Evolutionary conservation across 768 basidiomycete genomes (phyloP).

Genomic region (Mycena haematopus): DNA sequence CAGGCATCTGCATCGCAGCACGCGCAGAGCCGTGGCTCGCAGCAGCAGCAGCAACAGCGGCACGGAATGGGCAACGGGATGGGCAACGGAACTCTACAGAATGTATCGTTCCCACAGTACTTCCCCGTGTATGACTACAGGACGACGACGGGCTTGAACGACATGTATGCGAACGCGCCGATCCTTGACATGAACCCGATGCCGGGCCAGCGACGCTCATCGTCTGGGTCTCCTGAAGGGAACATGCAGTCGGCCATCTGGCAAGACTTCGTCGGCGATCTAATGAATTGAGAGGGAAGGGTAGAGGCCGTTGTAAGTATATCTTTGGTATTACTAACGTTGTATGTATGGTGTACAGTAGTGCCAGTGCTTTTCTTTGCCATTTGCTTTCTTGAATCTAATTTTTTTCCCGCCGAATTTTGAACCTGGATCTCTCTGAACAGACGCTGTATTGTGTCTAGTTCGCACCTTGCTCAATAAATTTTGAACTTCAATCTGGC

Average conservation of each 20-base stretch:
- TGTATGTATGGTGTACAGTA: constrained; percentile 30
- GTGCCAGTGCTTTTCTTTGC: constrained; percentile 3
- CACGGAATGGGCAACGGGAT: constrained; percentile 23
- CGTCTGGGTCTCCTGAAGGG: constrained; percentile 64
- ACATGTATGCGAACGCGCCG: constrained; percentile 37
- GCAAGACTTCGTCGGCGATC: constrained; percentile 64
- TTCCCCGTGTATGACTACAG: constrained; percentile 81
- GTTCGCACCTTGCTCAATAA: too few species aligned
- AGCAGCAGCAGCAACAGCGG: constrained; percentile 27
- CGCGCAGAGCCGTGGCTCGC: constrained; percentile 20
- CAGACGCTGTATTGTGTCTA: too few species aligned
- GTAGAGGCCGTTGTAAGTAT: constrained; percentile 15
- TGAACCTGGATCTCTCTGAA: too few species aligned
- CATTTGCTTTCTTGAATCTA: constrained; percentile 20
- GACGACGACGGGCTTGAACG: constrained; percentile 39
- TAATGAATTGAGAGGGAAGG: constrained; percentile 36
- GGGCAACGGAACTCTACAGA: constrained; percentile 26
- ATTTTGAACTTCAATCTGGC: too few species aligned
- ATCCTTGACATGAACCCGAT: constrained; percentile 50
- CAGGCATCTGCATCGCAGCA: constrained; percentile 26
- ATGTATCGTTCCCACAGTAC: constrained; percentile 63
- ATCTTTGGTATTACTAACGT: constrained; percentile 24
- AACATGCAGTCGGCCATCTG: constrained; percentile 65
- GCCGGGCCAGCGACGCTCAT: constrained; percentile 46
- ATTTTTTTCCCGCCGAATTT: constrained; percentile 13